These are phyloP conservation scores for Cephaloascus albidus DNA, from an alignment of 805 yeast species.

Conservation along the genomic window DNA sequence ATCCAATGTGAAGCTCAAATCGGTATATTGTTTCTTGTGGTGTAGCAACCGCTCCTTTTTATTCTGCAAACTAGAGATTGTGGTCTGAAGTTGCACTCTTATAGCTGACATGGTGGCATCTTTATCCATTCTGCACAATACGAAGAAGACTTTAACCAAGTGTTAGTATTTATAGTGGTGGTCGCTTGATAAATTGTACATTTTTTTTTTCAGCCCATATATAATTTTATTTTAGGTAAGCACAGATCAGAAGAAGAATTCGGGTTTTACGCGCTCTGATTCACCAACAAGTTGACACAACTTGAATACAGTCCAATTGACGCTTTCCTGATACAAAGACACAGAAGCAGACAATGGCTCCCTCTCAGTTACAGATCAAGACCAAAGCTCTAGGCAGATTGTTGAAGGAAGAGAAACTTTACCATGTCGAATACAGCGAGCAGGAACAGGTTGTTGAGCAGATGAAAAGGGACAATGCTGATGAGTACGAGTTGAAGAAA, in stretches of 20 bases:
- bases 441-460: constrained; percentile 39
- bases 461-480: constrained; percentile 37
- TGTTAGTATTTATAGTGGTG: too few relatives aligned
- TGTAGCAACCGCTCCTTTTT: constrained; percentile 4
- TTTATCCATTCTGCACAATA: too few relatives aligned
- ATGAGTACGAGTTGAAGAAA: constrained; percentile 57
- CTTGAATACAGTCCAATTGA: too few relatives aligned
- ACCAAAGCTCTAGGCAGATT: constrained; percentile 60
- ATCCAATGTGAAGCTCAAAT: constrained; percentile 8
- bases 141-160: too few relatives aligned
- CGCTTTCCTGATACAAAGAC: not conserved
- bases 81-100: constrained; percentile 4
- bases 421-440: constrained; percentile 48
- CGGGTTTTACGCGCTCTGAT: too few relatives aligned
- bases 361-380: constrained; percentile 63
- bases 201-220: too few relatives aligned
- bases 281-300: too few relatives aligned
- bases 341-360: constrained; percentile 46
- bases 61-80: constrained; percentile 3
- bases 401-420: constrained; percentile 55
- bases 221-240: too few relatives aligned
- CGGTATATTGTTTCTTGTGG: constrained; percentile 10
- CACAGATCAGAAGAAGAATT: too few relatives aligned
- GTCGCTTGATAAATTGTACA: too few relatives aligned
- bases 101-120: too few relatives aligned